Conservation (phyloP, 1,284 basidiomycete species). For the Trametes sp. region DNA sequence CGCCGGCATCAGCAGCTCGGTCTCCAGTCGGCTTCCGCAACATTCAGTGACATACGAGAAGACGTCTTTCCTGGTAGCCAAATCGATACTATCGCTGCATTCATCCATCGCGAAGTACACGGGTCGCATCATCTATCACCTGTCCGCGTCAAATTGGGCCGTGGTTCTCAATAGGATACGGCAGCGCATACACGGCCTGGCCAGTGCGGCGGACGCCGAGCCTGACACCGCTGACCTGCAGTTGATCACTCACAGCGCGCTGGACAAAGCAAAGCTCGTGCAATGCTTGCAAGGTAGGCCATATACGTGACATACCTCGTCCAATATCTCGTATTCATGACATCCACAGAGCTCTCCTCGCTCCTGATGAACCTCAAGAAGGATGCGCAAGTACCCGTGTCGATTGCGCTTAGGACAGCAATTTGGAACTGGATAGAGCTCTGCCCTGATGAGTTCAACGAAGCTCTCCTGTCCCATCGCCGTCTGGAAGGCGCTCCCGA, state of each 20-base stretch:
- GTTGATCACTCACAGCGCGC: slow-evolving; percentile 74
- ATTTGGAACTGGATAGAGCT: slow-evolving; percentile 94
- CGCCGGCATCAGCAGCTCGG: slow-evolving; percentile 44
- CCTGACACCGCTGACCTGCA: slow-evolving; percentile 78
- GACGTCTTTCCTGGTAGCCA: slow-evolving; percentile 69
- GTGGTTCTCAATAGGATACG: slow-evolving; percentile 81
- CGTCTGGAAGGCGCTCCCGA: slow-evolving; percentile 83
- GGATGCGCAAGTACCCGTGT: slow-evolving; percentile 77
- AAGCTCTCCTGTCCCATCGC: slow-evolving; percentile 68
- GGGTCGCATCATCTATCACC: slow-evolving; percentile 85
- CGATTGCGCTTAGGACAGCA: slow-evolving; percentile 78
- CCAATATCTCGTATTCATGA: slow-evolving; percentile 7
- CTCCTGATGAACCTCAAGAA: slow-evolving; percentile 86
- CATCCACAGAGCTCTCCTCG: slow-evolving; percentile 73
- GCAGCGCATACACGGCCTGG: slow-evolving; percentile 73
- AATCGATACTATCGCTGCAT: slow-evolving; percentile 64
- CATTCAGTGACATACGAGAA: slow-evolving; percentile 66
- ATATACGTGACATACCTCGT: slow-evolving; percentile 3
- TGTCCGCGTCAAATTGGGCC: slow-evolving; percentile 92
- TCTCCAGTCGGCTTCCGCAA: slow-evolving; percentile 46
- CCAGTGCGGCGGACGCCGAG: slow-evolving; percentile 58
- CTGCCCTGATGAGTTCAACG: slow-evolving; percentile 84
- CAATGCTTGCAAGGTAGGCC: slow-evolving; percentile 69
- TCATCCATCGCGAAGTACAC: slow-evolving; percentile 71
- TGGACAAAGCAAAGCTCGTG: slow-evolving; percentile 71